Base-by-base conservation (phyloP, 2,329 filamentous ascomycete species). In the Sporothrix schenckii region DNA sequence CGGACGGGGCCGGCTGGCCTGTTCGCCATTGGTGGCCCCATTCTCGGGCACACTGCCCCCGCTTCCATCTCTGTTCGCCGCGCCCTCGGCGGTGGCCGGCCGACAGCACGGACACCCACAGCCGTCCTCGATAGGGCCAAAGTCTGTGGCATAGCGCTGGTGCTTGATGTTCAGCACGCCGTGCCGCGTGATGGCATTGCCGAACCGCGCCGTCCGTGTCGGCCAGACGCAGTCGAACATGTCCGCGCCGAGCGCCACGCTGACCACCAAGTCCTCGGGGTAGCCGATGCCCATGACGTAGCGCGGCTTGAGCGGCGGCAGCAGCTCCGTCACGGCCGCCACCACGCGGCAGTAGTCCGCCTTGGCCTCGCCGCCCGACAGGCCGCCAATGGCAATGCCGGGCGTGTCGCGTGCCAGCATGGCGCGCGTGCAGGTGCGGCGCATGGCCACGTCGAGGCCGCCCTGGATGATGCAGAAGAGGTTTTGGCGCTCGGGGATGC, bases 211-310 rank as follows among this genome's bases (percentile, higher is more conserved):
- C 49, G 95, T 99, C 69, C 95, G 86, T 4, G 95, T 98, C 1
- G 95, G 96, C 95, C 95, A 99, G 7, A 99, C 95, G 78, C 96
- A 99, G 81, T 99, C 95, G 78, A 99, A 99, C 95, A 99, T 99
- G 81, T 99, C 95, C 65, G 95, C 95, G 3, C 95, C 95, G 0
- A 99, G 85, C 1, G 95, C 95, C 4, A 97, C 90, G 68, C 93
- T 96, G 52, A 99, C 94, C 1, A 99, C 88, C 70, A 99, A 84
- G 77, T 99, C 95, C 81, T 98, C 95, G 1, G 95, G 95, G 79
- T 97, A 99, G 14, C 95, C 93, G 75, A 99, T 95, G 21, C 95
- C 95, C 96, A 99, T 99, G 70, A 99, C 94, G 81, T 99, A 99
- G 78, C 95, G 87, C n/a, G 95, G 95, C 81, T 99, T 99, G 72